A percentile compares a stretch with the other conserved stretches of the same genome.
These are phyloP conservation scores for Sclerotinia borealis DNA, from an alignment of 2,329 filamentous ascomycete genomes.

Conservation along the genomic window DNA sequence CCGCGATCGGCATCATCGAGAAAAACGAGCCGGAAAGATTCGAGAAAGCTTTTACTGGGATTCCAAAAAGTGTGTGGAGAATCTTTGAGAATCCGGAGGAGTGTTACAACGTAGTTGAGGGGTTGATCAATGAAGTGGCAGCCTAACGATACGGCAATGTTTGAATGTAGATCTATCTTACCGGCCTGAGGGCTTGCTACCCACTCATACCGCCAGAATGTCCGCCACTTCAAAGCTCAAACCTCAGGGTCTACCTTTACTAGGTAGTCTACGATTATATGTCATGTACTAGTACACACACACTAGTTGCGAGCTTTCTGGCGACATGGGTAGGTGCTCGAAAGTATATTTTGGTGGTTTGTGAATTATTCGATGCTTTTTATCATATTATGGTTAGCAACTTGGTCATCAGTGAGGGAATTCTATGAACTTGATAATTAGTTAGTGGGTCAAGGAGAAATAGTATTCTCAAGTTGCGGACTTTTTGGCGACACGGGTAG, in stretches of 20 bases:
- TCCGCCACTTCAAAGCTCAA: too few species aligned
- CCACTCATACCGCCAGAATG: too few species aligned
- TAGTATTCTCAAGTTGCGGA: too few species aligned
- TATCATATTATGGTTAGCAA: background rate
- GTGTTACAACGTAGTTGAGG: slow-evolving; percentile 40
- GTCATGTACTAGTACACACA: too few species aligned
- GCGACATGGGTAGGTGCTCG: too few species aligned
- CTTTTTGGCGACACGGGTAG: too few species aligned
- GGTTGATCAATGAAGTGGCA: slow-evolving; percentile 17
- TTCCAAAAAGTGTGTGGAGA: slow-evolving; percentile 68
- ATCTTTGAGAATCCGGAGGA: slow-evolving; percentile 76
- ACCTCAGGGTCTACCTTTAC: too few species aligned
- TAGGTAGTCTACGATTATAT: too few species aligned
- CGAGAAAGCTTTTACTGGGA: slow-evolving; percentile 70
- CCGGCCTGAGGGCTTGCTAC: background rate
- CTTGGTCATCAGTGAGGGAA: background rate
- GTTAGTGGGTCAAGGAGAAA: too few species aligned
- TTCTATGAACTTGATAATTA: too few species aligned
- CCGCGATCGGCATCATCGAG: slow-evolving; percentile 60
- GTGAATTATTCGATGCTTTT: background rate
- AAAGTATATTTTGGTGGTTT: background rate
- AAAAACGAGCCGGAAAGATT: slow-evolving; percentile 73
- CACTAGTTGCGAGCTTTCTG: too few species aligned
- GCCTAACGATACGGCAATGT: background rate
- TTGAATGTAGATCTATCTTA: background rate